Percentiles rank a stretch among this genome's conserved stretches.
phyloP scores from a whole-genome alignment of 148 eudicot species.

The Diospyros lotus region DNA sequence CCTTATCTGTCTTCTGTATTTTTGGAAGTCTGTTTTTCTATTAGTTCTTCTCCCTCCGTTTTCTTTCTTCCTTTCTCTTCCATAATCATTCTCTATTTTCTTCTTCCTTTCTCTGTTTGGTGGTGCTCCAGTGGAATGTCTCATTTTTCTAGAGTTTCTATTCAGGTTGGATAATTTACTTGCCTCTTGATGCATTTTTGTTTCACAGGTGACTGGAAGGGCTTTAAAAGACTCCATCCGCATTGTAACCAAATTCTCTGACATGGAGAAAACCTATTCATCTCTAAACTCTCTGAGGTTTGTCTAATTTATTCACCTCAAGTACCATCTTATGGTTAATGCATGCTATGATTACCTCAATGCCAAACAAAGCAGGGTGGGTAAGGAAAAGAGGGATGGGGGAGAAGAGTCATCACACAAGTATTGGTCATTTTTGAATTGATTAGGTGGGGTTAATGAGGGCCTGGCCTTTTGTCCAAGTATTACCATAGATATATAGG shows the following conservation, averaged over 20 bases:
- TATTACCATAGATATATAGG: neutral
- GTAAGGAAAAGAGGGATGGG: neutral
- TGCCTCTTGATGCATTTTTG: neutral
- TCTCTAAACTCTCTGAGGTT: conserved; percentile 62
- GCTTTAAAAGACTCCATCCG: conserved; percentile 81
- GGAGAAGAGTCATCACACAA: neutral
- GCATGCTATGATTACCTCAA: neutral
- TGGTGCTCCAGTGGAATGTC: neutral
- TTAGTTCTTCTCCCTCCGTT: too few relatives aligned
- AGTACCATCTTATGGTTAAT: conserved; percentile 6
- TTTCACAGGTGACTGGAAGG: conserved; percentile 61
- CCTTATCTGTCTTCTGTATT: too few relatives aligned
- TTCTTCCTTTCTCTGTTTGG: neutral
- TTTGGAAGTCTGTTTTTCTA: too few relatives aligned
- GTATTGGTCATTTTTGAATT: neutral
- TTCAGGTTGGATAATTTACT: neutral
- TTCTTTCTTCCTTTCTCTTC: too few relatives aligned
- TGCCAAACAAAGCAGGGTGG: neutral
- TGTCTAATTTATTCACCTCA: conserved; percentile 11
- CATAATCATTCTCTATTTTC: too few relatives aligned
- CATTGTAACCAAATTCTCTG: conserved; percentile 65
- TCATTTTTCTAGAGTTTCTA: neutral
- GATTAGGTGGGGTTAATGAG: neutral
- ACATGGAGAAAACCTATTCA: conserved; percentile 64
- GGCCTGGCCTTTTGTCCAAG: neutral